Base-by-base conservation (phyloP, 108 stramenopile species). In the Fistulifera pelliculosa region DNA sequence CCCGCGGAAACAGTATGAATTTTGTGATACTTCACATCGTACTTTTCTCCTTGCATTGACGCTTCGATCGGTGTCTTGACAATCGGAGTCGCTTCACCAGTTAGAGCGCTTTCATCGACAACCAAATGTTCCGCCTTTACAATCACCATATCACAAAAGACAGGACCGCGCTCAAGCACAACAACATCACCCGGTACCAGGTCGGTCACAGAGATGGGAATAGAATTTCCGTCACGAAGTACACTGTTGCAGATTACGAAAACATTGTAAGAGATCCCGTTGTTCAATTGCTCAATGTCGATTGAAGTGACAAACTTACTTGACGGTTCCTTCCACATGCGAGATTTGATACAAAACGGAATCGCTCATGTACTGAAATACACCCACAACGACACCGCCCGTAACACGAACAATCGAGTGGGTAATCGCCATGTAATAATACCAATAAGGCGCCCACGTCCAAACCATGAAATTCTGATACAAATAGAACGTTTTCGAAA, bases 381-480 rank as follows among this genome's bases (percentile, higher is more conserved):
- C 16, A 26, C 67, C 38, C 0, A 77, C 74, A 8, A 67, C 62
- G 38, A 75, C 21, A 19, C 71, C 82, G 21, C 76, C 71, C 19
- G 54, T 73, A 0, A 69, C 21, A 38, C 65, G 62, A 54, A 76
- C 58, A 10, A 56, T 18, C 1, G 60, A 44, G 18, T 74, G 44
- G 7, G 74, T 49, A 31, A 77, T 69, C 0, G 71, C 71, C 81
- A 83, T 77, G 49, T 83, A 76, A 27, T 67, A 80, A 56, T 84
- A 84, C 61, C 62, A 75, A 28, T 54, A 52, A 27, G 64, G 66
- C 18, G 54, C 47, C 70, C 71, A 80, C 24, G 68, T 66, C 82
- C 83, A 84, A 18, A 80, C 61, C 65, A 84, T 73, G 52, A 73
- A 84, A 25, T 52, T 57, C 52, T 84, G 83, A 52, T 84, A 84